These are phyloP conservation scores for Mortierella sp. DNA, from an alignment of 371 early-diverging fungal genomes.

Conservation along the genomic window DNA sequence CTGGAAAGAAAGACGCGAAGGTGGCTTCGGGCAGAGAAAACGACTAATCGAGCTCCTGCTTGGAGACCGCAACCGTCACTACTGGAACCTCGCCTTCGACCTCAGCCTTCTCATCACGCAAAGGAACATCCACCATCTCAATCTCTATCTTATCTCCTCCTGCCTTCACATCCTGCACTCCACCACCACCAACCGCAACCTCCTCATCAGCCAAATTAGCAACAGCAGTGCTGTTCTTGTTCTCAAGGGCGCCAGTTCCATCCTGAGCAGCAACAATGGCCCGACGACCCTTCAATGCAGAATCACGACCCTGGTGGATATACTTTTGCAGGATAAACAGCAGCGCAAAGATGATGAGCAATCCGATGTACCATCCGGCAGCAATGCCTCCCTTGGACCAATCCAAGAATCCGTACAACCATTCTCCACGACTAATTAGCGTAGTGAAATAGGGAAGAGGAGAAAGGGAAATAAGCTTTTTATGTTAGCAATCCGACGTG, in stretches of 20 bases:
- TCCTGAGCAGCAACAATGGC: conserved; percentile 29
- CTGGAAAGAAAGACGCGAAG: background rate
- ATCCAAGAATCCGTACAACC: conserved; percentile 55
- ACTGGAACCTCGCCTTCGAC: background rate
- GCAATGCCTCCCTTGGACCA: conserved; percentile 47
- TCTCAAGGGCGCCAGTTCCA: conserved; percentile 28
- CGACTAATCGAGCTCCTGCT: conserved; percentile 1
- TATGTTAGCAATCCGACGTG: background rate
- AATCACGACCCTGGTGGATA: conserved; percentile 48
- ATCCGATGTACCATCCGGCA: conserved; percentile 50
- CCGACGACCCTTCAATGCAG: conserved; percentile 21
- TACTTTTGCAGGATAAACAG: conserved; percentile 48
- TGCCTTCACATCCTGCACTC: background rate
- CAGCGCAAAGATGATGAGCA: conserved; percentile 36
- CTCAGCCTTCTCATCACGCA: background rate
- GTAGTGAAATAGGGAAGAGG: background rate
- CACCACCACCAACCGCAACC: background rate
- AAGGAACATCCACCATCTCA: background rate
- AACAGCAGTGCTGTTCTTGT: background rate
- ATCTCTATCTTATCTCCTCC: background rate
- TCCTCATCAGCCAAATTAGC: background rate
- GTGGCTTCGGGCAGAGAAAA: background rate
- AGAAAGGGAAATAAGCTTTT: background rate
- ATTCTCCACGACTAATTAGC: conserved; percentile 34
- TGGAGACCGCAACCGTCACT: background rate